A percentile compares a stretch with the other conserved stretches of the same genome.
Evolutionary conservation across 139 green algal genomes (phyloP).

Genomic region (Coelastrella sp.): DNA sequence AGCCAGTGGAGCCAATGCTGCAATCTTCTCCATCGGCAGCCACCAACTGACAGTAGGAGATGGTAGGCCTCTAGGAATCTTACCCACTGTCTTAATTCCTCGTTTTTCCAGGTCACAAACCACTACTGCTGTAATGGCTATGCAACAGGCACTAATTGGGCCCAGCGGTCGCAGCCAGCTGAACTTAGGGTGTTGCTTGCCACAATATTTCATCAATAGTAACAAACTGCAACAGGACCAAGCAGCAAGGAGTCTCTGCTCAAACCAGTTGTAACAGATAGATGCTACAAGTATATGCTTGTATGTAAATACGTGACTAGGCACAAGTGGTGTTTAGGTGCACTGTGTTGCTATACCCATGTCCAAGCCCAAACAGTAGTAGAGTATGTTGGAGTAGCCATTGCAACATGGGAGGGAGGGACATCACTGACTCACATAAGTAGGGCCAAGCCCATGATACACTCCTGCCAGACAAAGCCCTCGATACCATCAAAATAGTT

Average conservation of each 20-base stretch:
- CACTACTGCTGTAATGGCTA: slow-evolving; percentile 41
- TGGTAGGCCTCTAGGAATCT: slow-evolving; percentile 50
- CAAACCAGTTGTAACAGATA: neutral
- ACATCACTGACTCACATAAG: slow-evolving; percentile 36
- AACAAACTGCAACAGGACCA: slow-evolving; percentile 40
- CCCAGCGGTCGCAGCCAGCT: slow-evolving; percentile 57
- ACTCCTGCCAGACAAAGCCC: slow-evolving; percentile 65
- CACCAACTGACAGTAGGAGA: slow-evolving; percentile 50
- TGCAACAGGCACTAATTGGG: slow-evolving; percentile 59
- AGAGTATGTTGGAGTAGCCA: too few relatives aligned
- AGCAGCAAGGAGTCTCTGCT: neutral
- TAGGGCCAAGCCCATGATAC: slow-evolving; percentile 59
- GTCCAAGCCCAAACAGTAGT: too few relatives aligned
- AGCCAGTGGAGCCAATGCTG: slow-evolving; percentile 41
- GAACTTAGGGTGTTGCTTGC: slow-evolving; percentile 48
- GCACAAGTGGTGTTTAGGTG: too few relatives aligned
- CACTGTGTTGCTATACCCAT: too few relatives aligned
- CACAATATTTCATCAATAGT: slow-evolving; percentile 56
- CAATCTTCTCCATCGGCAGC: slow-evolving; percentile 52
- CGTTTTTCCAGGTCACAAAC: slow-evolving; percentile 2
- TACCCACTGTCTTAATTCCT: slow-evolving; percentile 16
- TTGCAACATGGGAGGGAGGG: neutral
- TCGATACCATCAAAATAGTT: slow-evolving; percentile 43
- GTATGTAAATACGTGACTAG: neutral
- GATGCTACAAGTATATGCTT: neutral